These are phyloP conservation scores for Aegilops speltoides DNA, from an alignment of 176 grass and related monocot species.

Conservation along the genomic window DNA sequence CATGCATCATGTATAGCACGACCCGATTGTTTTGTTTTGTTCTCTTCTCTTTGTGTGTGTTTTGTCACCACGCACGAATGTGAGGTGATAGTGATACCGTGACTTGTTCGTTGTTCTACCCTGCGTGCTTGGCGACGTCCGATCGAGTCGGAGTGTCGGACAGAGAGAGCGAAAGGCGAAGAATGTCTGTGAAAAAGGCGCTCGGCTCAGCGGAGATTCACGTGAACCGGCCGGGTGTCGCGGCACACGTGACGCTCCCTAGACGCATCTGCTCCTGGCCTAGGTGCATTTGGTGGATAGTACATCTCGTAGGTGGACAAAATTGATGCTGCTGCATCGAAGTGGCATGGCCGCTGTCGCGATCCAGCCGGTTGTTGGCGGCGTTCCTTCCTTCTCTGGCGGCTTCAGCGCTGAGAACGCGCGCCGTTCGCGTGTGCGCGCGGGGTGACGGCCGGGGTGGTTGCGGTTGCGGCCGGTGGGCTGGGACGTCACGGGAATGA, in stretches of 20 bases:
- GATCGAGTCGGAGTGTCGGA: not conserved
- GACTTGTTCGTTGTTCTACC: not conserved
- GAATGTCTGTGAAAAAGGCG: conserved; percentile 26
- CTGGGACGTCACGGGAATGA: not conserved
- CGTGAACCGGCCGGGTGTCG: not conserved
- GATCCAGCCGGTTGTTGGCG: not conserved
- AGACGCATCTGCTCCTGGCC: conserved; percentile 18
- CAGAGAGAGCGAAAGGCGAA: not conserved
- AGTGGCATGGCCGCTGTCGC: not conserved
- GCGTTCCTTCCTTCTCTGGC: not conserved
- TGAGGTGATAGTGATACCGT: not conserved
- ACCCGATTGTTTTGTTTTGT: not conserved
- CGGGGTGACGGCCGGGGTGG: not conserved
- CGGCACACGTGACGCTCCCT: conserved; percentile 33
- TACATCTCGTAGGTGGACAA: not conserved
- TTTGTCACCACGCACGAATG: not conserved
- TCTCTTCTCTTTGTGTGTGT: not conserved
- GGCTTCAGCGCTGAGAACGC: not conserved
- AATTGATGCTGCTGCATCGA: not conserved
- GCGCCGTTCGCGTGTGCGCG: not conserved
- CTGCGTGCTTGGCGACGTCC: not conserved
- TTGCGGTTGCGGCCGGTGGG: not conserved
- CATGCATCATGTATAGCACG: not conserved
- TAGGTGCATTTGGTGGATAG: not conserved
- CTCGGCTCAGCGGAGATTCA: conserved; percentile 15